Conservation (phyloP, 345 rosid species). For the Viola odorata region DNA sequence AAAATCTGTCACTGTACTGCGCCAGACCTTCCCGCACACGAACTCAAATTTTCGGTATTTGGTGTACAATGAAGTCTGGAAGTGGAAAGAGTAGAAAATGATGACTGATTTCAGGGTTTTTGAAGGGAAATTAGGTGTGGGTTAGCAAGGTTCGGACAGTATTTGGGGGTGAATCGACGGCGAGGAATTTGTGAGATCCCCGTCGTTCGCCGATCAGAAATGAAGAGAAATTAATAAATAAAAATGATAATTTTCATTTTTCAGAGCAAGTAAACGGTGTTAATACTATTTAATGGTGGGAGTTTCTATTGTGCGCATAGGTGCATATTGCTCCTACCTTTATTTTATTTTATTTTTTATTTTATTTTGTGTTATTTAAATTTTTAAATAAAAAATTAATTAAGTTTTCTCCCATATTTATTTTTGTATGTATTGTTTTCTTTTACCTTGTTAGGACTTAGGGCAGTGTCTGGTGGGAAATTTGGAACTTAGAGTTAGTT, state of each 20-base stretch:
- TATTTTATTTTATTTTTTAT: background rate
- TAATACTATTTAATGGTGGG: slow-evolving; percentile 44
- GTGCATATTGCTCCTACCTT: slow-evolving; percentile 27
- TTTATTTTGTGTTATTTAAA: background rate
- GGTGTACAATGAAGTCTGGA: background rate
- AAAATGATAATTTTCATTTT: slow-evolving; percentile 44
- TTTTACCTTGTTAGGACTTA: background rate
- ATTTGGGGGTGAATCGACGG: slow-evolving; percentile 33
- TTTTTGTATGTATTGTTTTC: too few relatives aligned
- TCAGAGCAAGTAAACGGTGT: slow-evolving; percentile 39
- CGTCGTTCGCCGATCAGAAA: slow-evolving; percentile 48
- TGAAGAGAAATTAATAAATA: slow-evolving; percentile 25
- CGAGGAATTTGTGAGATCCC: slow-evolving; percentile 29
- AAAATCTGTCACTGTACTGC: slow-evolving; percentile 28
- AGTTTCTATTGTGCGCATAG: slow-evolving; percentile 20
- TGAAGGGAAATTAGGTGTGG: slow-evolving; percentile 2
- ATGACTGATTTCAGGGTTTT: slow-evolving; percentile 19
- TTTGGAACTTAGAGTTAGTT: too few relatives aligned
- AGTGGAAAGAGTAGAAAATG: slow-evolving; percentile 11
- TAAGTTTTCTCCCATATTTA: background rate
- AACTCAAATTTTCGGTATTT: background rate
- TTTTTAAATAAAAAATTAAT: background rate
- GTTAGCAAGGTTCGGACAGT: background rate
- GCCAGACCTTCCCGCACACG: slow-evolving; percentile 13
- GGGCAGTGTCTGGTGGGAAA: slow-evolving; percentile 3